Base-by-base conservation (phyloP, 352 stramenopile species). In the Blastocystis sp. region DNA sequence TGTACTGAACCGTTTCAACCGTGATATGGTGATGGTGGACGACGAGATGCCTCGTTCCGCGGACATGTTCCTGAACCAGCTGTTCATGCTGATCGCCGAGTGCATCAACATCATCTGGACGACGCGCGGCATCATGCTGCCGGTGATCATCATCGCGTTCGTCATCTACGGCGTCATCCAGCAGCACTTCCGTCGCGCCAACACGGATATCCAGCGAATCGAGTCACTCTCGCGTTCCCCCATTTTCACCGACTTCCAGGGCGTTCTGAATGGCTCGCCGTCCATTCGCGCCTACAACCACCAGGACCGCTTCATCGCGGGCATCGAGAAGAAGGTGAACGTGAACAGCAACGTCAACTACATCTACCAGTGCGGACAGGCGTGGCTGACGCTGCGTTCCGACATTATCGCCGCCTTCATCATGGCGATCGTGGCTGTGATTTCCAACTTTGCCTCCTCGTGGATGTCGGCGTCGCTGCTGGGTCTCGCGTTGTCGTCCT, bases 21-120 rank as follows among this genome's bases (percentile, higher is more conserved):
- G 92, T 21, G 93, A 97, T 88, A 94, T 97, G 86, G 93, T 94
- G 75, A 94, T 92, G 59, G 88, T 97, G 61, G 94, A 97, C 90
- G 89, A 95, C 4, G 91, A 94, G n/a, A 42, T 77, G 11, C 46
- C 51, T 8, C 24, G 21, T 11, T n/a, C n/a, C n/a, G n/a, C n/a
- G n/a, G n/a, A n/a, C n/a, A 40, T 27, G 4, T 77, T 77, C 51
- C 40, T 77, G 32, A 53, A 53, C 34, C 24, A 51, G 27, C 9
- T 77, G n/a, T 14, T 49, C 34, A 63, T 21, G 0, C 16, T 77
- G 18, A 7, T 77, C 34, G 89, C 89, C 14, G 92, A 92, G n/a
- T 88, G 91, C 7, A 89, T 94, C 32, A 91, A 89, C 6, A 93
- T 91, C 3, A 87, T 92, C n/a, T n/a, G n/a, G n/a, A n/a, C n/a